Conservation (phyloP, 164 flowering plant species). For the Aristolochia californica region DNA sequence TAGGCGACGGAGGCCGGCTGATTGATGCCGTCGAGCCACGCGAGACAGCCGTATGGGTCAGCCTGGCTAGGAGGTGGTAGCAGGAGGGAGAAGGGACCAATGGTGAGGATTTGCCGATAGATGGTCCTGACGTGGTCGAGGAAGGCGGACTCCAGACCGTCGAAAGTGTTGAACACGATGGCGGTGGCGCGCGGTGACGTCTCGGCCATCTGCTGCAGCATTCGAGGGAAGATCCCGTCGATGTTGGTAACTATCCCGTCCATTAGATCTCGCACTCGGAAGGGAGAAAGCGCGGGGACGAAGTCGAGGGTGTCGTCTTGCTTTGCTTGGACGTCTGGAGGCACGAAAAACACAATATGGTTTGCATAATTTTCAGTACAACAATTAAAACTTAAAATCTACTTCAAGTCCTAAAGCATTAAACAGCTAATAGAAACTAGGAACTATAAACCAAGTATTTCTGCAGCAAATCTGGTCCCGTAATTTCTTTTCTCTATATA, state of each 20-base stretch:
- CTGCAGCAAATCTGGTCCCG: too few relatives aligned
- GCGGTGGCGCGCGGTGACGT: conserved; percentile 26
- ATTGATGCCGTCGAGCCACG: conserved; percentile 32
- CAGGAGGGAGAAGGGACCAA: conserved; percentile 31
- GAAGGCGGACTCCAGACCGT: conserved; percentile 28
- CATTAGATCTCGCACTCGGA: conserved; percentile 30
- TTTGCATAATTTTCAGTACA: too few relatives aligned
- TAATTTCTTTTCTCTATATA: too few relatives aligned
- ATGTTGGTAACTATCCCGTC: conserved; percentile 32
- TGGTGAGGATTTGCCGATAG: conserved; percentile 20
- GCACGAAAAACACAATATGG: background rate
- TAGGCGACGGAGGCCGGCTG: conserved; percentile 34
- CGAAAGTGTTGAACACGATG: conserved; percentile 32
- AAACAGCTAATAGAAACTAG: too few relatives aligned
- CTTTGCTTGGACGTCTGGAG: background rate
- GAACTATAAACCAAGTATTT: too few relatives aligned
- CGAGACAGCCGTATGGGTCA: conserved; percentile 25
- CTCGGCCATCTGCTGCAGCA: conserved; percentile 31
- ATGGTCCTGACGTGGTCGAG: conserved; percentile 20
- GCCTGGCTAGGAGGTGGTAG: conserved; percentile 7
- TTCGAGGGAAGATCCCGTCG: conserved; percentile 21
- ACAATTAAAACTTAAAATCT: too few relatives aligned
- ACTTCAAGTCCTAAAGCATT: too few relatives aligned
- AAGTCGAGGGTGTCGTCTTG: conserved; percentile 6
- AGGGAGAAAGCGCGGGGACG: conserved; percentile 27